Base-by-base conservation (phyloP, 1,139 yeast species). In the Debaryomyces udenii region DNA sequence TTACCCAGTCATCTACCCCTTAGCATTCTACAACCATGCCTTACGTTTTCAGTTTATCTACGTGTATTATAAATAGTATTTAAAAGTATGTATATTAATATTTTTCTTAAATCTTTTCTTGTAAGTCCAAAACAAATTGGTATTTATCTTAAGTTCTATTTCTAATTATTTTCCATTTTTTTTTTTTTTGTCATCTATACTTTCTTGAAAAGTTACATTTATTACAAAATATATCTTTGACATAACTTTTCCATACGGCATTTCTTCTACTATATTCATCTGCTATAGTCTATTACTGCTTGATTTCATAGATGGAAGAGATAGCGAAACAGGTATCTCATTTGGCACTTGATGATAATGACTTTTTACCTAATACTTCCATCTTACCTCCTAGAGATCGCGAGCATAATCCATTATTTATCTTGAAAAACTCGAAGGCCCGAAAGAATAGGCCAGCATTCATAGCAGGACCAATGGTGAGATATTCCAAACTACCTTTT, bases 391-490 rank as follows among this genome's bases (percentile, higher is more conserved):
- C 43, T 3, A 62, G 83, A 51, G 56, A 70, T 47, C 76, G 77
- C n/a, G 57, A 66, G 13, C 74, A 81, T 55, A 79, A 77, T 49
- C 89, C 89, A 6, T 57, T 81, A 11, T 59, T 65, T 29, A 78
- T 84, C 24, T 68, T 84, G 18, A 65, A 70, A 33, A 63, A 68
- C 9, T 49, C 48, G 27, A 47, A 39, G 47, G 47, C 68, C 78
- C 52, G 59, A 62, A 43, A 50, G 45, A 11, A 43, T 42, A 66
- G 88, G 42, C 88, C 90, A 0, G 93, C 83, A 0, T 78, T 74
- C 45, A 78, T 93, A 11, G 93, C 96, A 0, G 99, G 98, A 0
- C 99, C 99, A 5, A 93, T 93, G 99, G 99, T 93, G 1, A 72
- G 99, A 40, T 93, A 93, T 67, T 89, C 96, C 1, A 93, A 93